phyloP scores from a whole-genome alignment of 331 rosid genomes.

The Cydonia oblonga region DNA sequence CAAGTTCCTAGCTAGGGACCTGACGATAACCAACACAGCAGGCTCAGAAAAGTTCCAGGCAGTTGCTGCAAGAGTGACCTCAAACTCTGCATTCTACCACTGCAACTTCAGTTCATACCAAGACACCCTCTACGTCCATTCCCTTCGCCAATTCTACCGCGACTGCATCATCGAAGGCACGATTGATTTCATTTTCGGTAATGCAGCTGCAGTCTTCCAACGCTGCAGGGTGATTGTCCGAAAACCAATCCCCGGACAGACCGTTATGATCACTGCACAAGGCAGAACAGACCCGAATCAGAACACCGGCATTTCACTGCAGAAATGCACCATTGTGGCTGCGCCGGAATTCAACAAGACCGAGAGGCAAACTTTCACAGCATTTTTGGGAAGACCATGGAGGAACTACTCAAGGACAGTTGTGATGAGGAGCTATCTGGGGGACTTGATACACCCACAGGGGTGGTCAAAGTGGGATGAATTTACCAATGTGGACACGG shows the following conservation, averaged over 20 bases:
- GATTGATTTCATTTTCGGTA: slow-evolving; percentile 29
- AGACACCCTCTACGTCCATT: slow-evolving; percentile 24
- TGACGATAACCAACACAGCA: slow-evolving; percentile 10
- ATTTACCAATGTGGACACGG: background rate
- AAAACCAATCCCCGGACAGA: slow-evolving; percentile 6
- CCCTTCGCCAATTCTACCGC: slow-evolving; percentile 25
- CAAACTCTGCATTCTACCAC: slow-evolving; percentile 17
- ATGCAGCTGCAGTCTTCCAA: slow-evolving; percentile 24
- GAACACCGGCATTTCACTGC: slow-evolving; percentile 16
- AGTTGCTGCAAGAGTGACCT: slow-evolving; percentile 15
- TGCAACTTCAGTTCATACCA: slow-evolving; percentile 18
- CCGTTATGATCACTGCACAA: slow-evolving; percentile 21
- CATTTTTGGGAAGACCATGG: slow-evolving; percentile 21
- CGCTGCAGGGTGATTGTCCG: slow-evolving; percentile 12
- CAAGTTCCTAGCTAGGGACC: background rate
- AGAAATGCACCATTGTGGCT: slow-evolving; percentile 12
- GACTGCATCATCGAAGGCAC: slow-evolving; percentile 22
- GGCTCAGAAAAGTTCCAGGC: slow-evolving; percentile 21
- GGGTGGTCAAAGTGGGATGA: slow-evolving; percentile 30
- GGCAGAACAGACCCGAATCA: slow-evolving; percentile 22
- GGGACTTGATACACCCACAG: slow-evolving; percentile 15
- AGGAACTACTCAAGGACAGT: slow-evolving; percentile 21
- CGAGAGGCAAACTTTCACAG: background rate
- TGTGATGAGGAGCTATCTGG: slow-evolving; percentile 5
- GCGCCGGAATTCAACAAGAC: slow-evolving; percentile 5